These are phyloP conservation scores for Penicillium expansum DNA, from an alignment of 2,329 filamentous ascomycete genomes.

Conservation along the genomic window DNA sequence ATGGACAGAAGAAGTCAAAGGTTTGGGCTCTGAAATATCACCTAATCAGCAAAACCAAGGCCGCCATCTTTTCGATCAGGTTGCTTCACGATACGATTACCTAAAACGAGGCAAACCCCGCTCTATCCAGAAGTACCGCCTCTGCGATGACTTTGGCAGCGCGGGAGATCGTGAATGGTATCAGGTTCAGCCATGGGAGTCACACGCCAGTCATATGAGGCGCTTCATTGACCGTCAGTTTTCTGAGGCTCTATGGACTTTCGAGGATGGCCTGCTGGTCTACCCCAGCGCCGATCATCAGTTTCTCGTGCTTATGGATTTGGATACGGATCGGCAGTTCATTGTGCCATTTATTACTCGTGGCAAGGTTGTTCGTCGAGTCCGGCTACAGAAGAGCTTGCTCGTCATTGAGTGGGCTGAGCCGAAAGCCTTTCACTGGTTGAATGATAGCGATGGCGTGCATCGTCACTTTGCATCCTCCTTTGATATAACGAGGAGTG, in stretches of 20 bases:
- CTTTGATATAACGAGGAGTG: conserved; percentile 48
- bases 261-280: conserved; percentile 56
- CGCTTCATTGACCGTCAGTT: conserved; percentile 36
- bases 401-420: conserved; percentile 66
- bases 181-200: conserved; percentile 44
- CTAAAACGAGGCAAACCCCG: conserved; percentile 51
- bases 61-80: conserved; percentile 45
- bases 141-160: conserved; percentile 37
- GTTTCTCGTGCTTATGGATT: conserved; percentile 49
- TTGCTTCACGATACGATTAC: conserved; percentile 56
- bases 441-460: conserved; percentile 52
- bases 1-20: conserved; percentile 53
- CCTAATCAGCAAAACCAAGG: conserved; percentile 11
- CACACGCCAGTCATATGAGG: conserved; percentile 37
- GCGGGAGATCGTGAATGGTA: conserved; percentile 41
- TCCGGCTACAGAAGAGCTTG: conserved; percentile 54
- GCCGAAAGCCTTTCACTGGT: conserved; percentile 49
- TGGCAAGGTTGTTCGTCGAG: conserved; percentile 53
- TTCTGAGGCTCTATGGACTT: conserved; percentile 52
- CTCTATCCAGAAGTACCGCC: conserved; percentile 46
- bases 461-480: conserved; percentile 61
- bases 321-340: conserved; percentile 46
- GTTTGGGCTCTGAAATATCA: conserved; percentile 17
- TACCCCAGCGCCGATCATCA: conserved; percentile 45
- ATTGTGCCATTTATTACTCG: conserved; percentile 52